These are phyloP conservation scores for Dioscorea alata DNA, from an alignment of 106 monocot genomes.

Conservation along the genomic window DNA sequence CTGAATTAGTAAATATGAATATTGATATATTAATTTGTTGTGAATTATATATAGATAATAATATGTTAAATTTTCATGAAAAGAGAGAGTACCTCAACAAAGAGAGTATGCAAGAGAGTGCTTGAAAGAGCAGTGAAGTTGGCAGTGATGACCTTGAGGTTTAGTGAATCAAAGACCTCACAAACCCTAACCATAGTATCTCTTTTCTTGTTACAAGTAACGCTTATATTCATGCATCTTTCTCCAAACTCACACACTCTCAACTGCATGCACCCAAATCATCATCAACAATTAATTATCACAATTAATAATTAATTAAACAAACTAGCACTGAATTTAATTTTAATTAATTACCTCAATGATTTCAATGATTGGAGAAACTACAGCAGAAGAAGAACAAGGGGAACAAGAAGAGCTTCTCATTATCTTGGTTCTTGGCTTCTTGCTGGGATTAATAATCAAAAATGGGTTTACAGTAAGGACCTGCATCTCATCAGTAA, in stretches of 20 bases:
- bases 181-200: constrained; percentile 49
- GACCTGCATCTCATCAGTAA: too few species aligned
- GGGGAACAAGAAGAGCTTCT: not conserved
- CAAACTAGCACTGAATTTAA: too few species aligned
- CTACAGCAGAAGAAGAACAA: not conserved
- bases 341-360: not conserved
- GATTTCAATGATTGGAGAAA: not conserved
- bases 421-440: not conserved
- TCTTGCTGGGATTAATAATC: not conserved
- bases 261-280: constrained; percentile 38
- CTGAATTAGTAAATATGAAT: too few species aligned
- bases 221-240: constrained; percentile 34
- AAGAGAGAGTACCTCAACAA: constrained; percentile 57
- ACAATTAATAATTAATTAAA: too few species aligned
- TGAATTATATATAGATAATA: not conserved
- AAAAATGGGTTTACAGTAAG: too few species aligned
- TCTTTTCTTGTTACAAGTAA: constrained; percentile 64
- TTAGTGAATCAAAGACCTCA: constrained; percentile 49
- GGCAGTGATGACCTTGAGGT: constrained; percentile 51
- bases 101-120: constrained; percentile 64
- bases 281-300: too few species aligned
- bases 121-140: constrained; percentile 64
- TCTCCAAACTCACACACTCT: constrained; percentile 45
- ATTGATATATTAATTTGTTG: too few species aligned
- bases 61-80: not conserved